phyloP scores from a whole-genome alignment of 2,329 filamentous ascomycete species.

The Pseudohalonectria lignicola region DNA sequence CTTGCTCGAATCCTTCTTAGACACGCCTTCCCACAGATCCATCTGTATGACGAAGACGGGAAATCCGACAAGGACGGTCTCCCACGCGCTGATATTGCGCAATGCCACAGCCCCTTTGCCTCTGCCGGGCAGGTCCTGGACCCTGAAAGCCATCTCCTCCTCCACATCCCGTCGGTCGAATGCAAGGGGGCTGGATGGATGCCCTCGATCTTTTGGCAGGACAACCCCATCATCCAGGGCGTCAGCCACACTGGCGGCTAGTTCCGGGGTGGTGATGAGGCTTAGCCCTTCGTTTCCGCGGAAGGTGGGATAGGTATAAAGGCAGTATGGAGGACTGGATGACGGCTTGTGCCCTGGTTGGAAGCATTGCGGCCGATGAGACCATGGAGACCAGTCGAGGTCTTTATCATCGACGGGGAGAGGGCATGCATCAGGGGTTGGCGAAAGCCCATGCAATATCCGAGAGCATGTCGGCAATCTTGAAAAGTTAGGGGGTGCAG shows the following conservation, averaged over 20 bases:
- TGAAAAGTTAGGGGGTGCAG: too few species aligned
- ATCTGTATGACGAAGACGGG: slow-evolving; percentile 12
- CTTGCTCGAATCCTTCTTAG: slow-evolving; percentile 4
- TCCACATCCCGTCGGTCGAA: neutral
- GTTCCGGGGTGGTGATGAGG: slow-evolving; percentile 13
- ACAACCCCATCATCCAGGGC: slow-evolving; percentile 12
- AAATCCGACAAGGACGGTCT: slow-evolving; percentile 11
- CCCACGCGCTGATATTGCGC: slow-evolving; percentile 7
- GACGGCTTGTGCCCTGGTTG: slow-evolving; percentile 4
- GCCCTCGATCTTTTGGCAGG: slow-evolving; percentile 2
- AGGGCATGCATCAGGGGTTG: neutral
- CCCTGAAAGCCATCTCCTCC: slow-evolving; percentile 5
- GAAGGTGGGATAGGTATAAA: slow-evolving; percentile 12
- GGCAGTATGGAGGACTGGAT: slow-evolving; percentile 9
- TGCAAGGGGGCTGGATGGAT: slow-evolving; percentile 7
- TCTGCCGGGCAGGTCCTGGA: slow-evolving; percentile 10
- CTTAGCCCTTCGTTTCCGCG: slow-evolving; percentile 12
- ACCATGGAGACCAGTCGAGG: slow-evolving; percentile 9
- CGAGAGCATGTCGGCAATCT: neutral
- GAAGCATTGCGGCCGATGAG: slow-evolving; percentile 8
- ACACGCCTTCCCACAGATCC: slow-evolving; percentile 9
- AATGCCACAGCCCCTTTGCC: slow-evolving; percentile 13
- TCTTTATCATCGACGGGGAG: slow-evolving; percentile 1
- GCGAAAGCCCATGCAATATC: neutral
- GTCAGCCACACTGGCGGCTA: slow-evolving; percentile 10